Percentiles rank a stretch among this genome's conserved stretches.
Evolutionary conservation across 2,329 filamentous ascomycete species (phyloP).

Genomic region (Mariannaea sp.): DNA sequence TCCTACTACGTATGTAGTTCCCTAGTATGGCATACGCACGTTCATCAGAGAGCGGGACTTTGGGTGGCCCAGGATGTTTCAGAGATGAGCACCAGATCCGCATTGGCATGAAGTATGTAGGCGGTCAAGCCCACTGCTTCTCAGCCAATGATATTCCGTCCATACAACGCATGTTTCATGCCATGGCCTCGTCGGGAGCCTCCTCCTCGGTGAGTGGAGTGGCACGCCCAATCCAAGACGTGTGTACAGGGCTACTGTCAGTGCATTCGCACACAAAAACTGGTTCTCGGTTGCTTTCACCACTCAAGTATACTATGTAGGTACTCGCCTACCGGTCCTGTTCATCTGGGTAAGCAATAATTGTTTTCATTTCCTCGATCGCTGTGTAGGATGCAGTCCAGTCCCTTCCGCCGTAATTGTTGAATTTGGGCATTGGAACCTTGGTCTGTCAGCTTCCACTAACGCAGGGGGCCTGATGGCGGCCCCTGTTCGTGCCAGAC

Average conservation of each 20-base stretch:
- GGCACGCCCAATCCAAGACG: too few species aligned
- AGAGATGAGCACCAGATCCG: slow-evolving; percentile 23
- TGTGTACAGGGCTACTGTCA: too few species aligned
- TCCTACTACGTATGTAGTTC: too few species aligned
- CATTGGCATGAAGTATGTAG: slow-evolving; percentile 25
- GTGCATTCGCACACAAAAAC: too few species aligned
- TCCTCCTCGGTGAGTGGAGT: background rate
- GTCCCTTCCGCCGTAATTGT: background rate
- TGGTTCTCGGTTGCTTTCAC: too few species aligned
- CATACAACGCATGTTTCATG: slow-evolving; percentile 26
- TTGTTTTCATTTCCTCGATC: too few species aligned
- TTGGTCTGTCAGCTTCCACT: slow-evolving; percentile 15
- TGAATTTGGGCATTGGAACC: background rate
- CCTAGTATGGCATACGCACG: too few species aligned
- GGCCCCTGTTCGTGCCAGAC: slow-evolving; percentile 6
- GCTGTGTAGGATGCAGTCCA: background rate
- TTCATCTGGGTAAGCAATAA: too few species aligned
- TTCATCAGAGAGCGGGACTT: too few species aligned
- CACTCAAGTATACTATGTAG: too few species aligned
- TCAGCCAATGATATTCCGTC: slow-evolving; percentile 22
- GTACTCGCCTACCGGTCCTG: too few species aligned
- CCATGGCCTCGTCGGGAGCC: slow-evolving; percentile 4
- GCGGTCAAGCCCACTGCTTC: slow-evolving; percentile 9
- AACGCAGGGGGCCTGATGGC: slow-evolving; percentile 26
- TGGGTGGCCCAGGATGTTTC: slow-evolving; percentile 31